phyloP scores from a whole-genome alignment of 768 basidiomycete species.

The Hortiboletus flavorubellus region DNA sequence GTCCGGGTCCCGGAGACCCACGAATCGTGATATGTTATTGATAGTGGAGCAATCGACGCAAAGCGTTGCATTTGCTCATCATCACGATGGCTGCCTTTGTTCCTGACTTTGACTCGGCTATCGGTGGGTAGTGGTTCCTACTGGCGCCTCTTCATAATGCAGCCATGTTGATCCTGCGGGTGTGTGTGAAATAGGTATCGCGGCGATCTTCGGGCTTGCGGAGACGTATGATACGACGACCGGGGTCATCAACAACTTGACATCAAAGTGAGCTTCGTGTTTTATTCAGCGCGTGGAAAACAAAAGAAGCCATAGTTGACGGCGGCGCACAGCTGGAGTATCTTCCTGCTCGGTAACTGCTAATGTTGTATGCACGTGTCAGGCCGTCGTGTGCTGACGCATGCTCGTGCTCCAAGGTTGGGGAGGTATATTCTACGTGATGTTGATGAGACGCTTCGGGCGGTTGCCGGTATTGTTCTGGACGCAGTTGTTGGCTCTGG shows the following conservation, averaged over 20 bases:
- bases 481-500: slow-evolving; percentile 39
- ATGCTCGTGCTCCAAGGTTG: slow-evolving; percentile 17
- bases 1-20: not conserved
- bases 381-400: slow-evolving; percentile 2
- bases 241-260: slow-evolving; percentile 48
- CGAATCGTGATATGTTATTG: not conserved
- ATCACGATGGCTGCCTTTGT: slow-evolving; percentile 51
- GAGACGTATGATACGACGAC: slow-evolving; percentile 43
- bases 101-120: slow-evolving; percentile 53
- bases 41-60: slow-evolving; percentile 46
- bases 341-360: slow-evolving; percentile 41
- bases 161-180: not conserved
- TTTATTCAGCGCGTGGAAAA: not conserved
- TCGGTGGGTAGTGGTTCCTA: slow-evolving; percentile 34
- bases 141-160: not conserved
- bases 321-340: slow-evolving; percentile 38
- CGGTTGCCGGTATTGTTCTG: slow-evolving; percentile 32
- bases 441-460: slow-evolving; percentile 30
- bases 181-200: slow-evolving; percentile 39
- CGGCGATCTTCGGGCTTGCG: slow-evolving; percentile 46
- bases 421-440: slow-evolving; percentile 30
- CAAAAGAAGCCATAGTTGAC: not conserved
- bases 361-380: not conserved
- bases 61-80: slow-evolving; percentile 45
- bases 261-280: slow-evolving; percentile 35